Conservation (phyloP, 1,284 basidiomycete species). For the Tetrapyrgos nigripes region DNA sequence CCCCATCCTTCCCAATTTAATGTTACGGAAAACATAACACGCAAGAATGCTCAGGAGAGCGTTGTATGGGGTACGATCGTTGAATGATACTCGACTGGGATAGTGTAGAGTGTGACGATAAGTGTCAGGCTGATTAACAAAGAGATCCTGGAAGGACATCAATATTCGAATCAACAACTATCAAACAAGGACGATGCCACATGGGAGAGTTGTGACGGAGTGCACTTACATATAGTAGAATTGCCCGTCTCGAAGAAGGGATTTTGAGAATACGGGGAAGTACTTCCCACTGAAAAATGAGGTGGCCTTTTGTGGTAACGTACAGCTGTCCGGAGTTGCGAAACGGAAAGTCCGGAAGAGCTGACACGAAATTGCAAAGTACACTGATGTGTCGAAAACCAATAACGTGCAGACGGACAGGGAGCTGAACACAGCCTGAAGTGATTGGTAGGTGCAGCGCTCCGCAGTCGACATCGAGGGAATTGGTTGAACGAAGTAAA, state of each 20-base stretch:
- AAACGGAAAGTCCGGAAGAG: not conserved
- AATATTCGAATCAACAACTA: not conserved
- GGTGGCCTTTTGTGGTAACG: not conserved
- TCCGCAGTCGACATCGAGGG: not conserved
- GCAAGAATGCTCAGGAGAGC: not conserved
- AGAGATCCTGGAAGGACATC: not conserved
- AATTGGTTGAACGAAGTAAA: not conserved
- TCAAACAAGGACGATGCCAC: not conserved
- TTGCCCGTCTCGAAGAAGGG: not conserved
- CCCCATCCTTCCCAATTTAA: not conserved
- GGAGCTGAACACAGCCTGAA: not conserved
- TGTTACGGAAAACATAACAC: not conserved
- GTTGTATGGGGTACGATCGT: not conserved
- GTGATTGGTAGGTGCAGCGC: not conserved
- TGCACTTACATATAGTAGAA: not conserved
- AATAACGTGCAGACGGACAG: not conserved
- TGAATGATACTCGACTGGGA: not conserved
- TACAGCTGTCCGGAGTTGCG: not conserved
- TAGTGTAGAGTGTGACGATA: not conserved
- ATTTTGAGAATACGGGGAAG: not conserved
- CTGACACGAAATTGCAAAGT: not conserved
- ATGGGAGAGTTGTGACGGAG: not conserved
- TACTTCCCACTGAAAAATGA: not conserved
- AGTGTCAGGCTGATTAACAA: not conserved
- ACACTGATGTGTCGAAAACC: not conserved